These are phyloP conservation scores for Besnoitia besnoiti DNA, from an alignment of 169 alveolate genomes.

Conservation along the genomic window DNA sequence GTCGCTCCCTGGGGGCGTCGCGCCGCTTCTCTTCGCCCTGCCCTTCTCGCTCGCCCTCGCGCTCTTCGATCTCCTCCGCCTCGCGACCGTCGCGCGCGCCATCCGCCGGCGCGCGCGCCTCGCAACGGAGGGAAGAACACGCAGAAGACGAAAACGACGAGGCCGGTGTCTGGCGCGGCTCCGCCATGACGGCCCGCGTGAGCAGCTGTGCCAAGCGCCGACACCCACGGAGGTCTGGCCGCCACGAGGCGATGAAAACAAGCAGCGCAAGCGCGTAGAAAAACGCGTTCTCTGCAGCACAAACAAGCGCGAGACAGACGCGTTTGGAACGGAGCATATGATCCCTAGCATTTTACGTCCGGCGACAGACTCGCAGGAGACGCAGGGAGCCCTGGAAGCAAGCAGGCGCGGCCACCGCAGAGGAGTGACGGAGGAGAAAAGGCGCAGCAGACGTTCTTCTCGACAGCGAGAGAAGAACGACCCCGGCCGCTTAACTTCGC, in stretches of 20 bases:
- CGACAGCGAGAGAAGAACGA: no score
- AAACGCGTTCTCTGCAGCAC: constrained; percentile 87
- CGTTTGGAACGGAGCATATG: no score
- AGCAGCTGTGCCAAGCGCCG: constrained; percentile 87
- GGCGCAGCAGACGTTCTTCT: no score
- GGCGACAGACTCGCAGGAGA: no score
- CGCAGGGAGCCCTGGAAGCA: no score
- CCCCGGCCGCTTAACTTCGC: no score
- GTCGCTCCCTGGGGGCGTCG: background rate
- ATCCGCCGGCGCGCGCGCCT: no score
- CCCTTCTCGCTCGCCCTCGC: background rate
- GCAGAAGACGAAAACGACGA: background rate
- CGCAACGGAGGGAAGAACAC: background rate
- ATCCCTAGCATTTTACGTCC: no score
- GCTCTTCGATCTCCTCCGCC: background rate
- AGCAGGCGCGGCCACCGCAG: no score
- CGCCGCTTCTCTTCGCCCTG: background rate
- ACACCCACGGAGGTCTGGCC: constrained; percentile 87
- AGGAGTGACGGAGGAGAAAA: no score
- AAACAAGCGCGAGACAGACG: no score
- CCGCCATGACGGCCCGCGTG: constrained; percentile 69
- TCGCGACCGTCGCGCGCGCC: no score
- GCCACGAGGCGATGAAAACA: constrained; percentile 86
- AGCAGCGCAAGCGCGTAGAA: constrained; percentile 89
- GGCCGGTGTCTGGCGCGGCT: constrained; percentile 42